A percentile compares a stretch with the other conserved stretches of the same genome.
These are phyloP conservation scores for Coniferiporia weirii DNA, from an alignment of 1,284 basidiomycete genomes.

Conservation along the genomic window DNA sequence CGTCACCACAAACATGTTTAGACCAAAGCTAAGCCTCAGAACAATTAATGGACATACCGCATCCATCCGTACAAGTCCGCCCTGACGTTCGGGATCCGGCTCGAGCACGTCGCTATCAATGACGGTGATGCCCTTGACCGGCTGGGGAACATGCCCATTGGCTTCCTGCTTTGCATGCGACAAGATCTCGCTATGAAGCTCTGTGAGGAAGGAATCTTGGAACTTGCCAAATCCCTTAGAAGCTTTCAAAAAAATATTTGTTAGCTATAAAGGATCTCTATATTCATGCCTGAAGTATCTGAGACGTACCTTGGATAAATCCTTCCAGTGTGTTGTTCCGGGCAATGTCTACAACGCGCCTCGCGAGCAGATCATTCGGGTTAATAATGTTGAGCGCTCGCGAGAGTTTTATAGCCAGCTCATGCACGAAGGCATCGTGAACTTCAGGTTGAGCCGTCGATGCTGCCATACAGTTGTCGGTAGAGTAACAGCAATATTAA, in stretches of 20 bases:
- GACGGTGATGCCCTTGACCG: slow-evolving; percentile 71
- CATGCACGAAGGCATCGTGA: slow-evolving; percentile 61
- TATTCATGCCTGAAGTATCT: background rate
- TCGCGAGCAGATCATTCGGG: slow-evolving; percentile 78
- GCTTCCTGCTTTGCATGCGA: slow-evolving; percentile 64
- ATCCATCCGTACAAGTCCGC: slow-evolving; percentile 68
- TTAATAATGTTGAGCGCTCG: slow-evolving; percentile 74
- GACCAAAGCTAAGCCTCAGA: background rate
- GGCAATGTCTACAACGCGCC: slow-evolving; percentile 76
- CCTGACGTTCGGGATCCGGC: slow-evolving; percentile 69
- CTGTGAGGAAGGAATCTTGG: slow-evolving; percentile 54
- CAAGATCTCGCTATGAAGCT: slow-evolving; percentile 52
- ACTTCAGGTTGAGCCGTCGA: slow-evolving; percentile 13
- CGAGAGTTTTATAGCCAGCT: slow-evolving; percentile 77
- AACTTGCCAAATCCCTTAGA: slow-evolving; percentile 85
- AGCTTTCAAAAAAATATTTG: slow-evolving; percentile 39
- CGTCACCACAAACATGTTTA: background rate
- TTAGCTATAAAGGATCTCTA: slow-evolving; percentile 10
- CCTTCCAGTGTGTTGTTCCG: slow-evolving; percentile 59
- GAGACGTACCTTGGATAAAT: slow-evolving; percentile 50
- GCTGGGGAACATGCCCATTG: slow-evolving; percentile 47
- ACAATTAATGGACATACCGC: slow-evolving; percentile 41
- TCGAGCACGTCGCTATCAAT: slow-evolving; percentile 77
- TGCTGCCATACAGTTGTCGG: slow-evolving; percentile 7
- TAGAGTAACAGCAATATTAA: background rate